phyloP scores from a whole-genome alignment of 805 yeast species.

The Ogataea ramenticola region DNA sequence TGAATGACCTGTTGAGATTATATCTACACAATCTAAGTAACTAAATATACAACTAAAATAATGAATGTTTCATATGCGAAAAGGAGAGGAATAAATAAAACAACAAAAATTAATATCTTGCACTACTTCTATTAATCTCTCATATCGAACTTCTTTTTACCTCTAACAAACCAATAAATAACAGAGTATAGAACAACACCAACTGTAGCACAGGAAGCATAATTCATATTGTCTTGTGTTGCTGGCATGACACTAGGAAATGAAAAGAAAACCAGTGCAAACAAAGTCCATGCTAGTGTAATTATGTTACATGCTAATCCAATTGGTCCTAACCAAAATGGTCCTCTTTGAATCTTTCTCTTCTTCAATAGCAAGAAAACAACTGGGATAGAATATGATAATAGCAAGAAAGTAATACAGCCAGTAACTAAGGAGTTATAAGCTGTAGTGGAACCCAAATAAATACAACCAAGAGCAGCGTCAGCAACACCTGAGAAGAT shows the following conservation, averaged over 20 bases:
- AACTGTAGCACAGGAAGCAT: slow-evolving; percentile 49
- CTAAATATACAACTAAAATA: too few species aligned
- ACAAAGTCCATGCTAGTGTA: slow-evolving; percentile 48
- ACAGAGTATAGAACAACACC: slow-evolving; percentile 38
- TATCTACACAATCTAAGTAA: too few species aligned
- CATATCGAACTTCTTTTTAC: slow-evolving; percentile 14
- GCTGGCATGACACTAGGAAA: slow-evolving; percentile 63
- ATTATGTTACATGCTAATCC: slow-evolving; percentile 47
- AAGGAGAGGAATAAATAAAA: too few species aligned
- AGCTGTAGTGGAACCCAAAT: slow-evolving; percentile 61
- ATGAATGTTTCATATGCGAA: too few species aligned
- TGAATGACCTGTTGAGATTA: too few species aligned
- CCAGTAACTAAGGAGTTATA: slow-evolving; percentile 59
- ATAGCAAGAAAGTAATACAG: slow-evolving; percentile 48
- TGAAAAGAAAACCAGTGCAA: slow-evolving; percentile 53
- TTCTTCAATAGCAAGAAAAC: slow-evolving; percentile 40
- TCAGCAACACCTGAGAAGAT: slow-evolving; percentile 44
- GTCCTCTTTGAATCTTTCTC: slow-evolving; percentile 53
- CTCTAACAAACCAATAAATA: slow-evolving; percentile 45
- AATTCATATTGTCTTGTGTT: slow-evolving; percentile 56
- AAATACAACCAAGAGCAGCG: slow-evolving; percentile 52
- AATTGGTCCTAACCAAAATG: slow-evolving; percentile 55
- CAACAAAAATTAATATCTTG: too few species aligned
- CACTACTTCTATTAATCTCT: too few species aligned
- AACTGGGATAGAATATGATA: slow-evolving; percentile 53